Evolutionary conservation across 2,329 filamentous ascomycete genomes (phyloP).

Genomic region (Colletotrichum liriopes): DNA sequence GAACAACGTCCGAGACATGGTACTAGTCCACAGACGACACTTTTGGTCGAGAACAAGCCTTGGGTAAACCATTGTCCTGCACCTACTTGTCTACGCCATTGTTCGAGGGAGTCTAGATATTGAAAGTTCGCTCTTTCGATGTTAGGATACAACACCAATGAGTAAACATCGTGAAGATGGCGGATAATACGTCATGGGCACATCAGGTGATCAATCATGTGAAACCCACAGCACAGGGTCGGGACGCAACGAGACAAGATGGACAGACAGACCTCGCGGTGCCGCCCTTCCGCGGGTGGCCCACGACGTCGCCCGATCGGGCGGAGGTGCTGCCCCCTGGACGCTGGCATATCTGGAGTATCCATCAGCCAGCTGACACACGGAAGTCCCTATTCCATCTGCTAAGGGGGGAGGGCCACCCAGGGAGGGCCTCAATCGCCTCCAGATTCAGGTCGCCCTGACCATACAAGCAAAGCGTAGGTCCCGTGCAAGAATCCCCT

Average conservation of each 20-base stretch:
- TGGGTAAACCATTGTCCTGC: not conserved
- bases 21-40: not conserved
- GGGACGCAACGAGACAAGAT: conserved; percentile 22
- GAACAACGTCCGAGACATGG: not conserved
- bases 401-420: not conserved
- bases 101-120: not conserved
- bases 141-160: not conserved
- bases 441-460: not conserved
- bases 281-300: conserved; percentile 35
- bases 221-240: conserved; percentile 7
- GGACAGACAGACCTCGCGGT: conserved; percentile 32
- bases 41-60: not conserved
- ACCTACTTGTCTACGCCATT: not conserved
- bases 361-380: conserved; percentile 37
- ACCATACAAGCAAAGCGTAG: not conserved
- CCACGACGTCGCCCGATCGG: conserved; percentile 40
- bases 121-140: not conserved
- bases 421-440: conserved; percentile 4
- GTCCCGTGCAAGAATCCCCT: too few relatives aligned
- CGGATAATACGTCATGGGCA: not conserved
- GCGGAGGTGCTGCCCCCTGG: conserved; percentile 18
- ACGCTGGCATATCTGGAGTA: conserved; percentile 20
- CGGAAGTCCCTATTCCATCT: conserved; percentile 11
- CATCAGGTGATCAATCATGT: not conserved
- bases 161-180: not conserved